phyloP scores from a whole-genome alignment of 1,284 basidiomycete genomes.

The Cystobasidiaceae sp. region DNA sequence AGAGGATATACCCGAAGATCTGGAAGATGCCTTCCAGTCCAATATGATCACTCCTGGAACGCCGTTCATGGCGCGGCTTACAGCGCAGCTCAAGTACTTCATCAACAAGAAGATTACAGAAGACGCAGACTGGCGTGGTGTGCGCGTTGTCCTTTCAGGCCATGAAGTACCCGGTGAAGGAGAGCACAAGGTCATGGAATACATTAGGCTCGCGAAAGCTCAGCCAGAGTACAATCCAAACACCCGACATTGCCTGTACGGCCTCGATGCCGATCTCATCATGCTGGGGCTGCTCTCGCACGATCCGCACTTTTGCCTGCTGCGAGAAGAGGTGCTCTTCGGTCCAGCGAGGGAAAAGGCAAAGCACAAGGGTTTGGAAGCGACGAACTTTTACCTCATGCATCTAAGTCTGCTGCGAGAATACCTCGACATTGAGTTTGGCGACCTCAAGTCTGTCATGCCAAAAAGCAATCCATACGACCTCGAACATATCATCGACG shows the following conservation, averaged over 20 bases:
- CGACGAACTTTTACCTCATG: slow-evolving; percentile 88
- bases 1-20: slow-evolving; percentile 84
- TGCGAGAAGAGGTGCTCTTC: slow-evolving; percentile 98
- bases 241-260: slow-evolving; percentile 93
- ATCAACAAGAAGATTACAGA: slow-evolving; percentile 95
- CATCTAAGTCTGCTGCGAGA: slow-evolving; percentile 93
- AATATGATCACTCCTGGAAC: slow-evolving; percentile 99
- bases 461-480: slow-evolving; percentile 58
- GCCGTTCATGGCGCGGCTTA: slow-evolving; percentile 86
- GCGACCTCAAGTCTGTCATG: slow-evolving; percentile 45
- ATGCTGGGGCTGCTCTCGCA: slow-evolving; percentile 97
- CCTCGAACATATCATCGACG: slow-evolving; percentile 91
- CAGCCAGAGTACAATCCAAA: slow-evolving; percentile 93
- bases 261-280: slow-evolving; percentile 95
- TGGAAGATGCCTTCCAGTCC: slow-evolving; percentile 78
- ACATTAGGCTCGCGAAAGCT: slow-evolving; percentile 87
- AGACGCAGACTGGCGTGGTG: slow-evolving; percentile 85
- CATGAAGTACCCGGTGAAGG: slow-evolving; percentile 97
- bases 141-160: slow-evolving; percentile 92
- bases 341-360: slow-evolving; percentile 66
- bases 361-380: slow-evolving; percentile 58
- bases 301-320: slow-evolving; percentile 95
- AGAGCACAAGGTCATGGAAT: slow-evolving; percentile 99
- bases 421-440: slow-evolving; percentile 94
- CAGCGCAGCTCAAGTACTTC: slow-evolving; percentile 89